Evolutionary conservation across 768 basidiomycete species (phyloP).

Genomic region (Termitomyces sp.): DNA sequence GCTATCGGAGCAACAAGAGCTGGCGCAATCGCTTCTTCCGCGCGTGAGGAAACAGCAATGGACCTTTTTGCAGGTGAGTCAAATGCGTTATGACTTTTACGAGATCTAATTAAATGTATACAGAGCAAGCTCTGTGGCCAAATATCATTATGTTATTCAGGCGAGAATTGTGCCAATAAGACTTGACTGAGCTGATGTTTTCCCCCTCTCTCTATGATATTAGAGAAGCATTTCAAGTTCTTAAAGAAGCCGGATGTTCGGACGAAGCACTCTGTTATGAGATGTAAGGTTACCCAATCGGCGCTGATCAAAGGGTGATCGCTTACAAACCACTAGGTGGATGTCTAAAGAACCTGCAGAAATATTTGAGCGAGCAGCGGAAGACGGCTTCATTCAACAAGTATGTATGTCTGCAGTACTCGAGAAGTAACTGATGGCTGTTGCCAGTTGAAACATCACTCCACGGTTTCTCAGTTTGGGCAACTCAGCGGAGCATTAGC

Average conservation of each 20-base stretch:
- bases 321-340: constrained; percentile 35
- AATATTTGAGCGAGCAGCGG: constrained; percentile 63
- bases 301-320: neutral
- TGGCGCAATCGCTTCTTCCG: constrained; percentile 59
- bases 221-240: constrained; percentile 55
- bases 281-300: constrained; percentile 31
- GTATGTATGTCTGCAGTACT: constrained; percentile 19
- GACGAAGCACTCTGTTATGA: constrained; percentile 65
- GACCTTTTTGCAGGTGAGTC: constrained; percentile 48
- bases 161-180: constrained; percentile 19
- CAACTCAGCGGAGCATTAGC: constrained; percentile 53
- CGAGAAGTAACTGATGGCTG: neutral
- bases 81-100: neutral
- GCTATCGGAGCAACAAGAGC: constrained; percentile 59
- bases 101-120: neutral
- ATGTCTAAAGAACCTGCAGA: constrained; percentile 71
- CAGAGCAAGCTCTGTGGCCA: constrained; percentile 61
- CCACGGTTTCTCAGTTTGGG: constrained; percentile 56
- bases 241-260: constrained; percentile 61
- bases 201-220: neutral
- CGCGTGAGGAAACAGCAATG: constrained; percentile 59
- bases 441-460: constrained; percentile 52
- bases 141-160: constrained; percentile 61
- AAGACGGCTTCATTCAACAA: constrained; percentile 59
- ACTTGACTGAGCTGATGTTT: neutral